Conservation (phyloP, 2,329 filamentous ascomycete genomes). For the Penicillium sp. region DNA sequence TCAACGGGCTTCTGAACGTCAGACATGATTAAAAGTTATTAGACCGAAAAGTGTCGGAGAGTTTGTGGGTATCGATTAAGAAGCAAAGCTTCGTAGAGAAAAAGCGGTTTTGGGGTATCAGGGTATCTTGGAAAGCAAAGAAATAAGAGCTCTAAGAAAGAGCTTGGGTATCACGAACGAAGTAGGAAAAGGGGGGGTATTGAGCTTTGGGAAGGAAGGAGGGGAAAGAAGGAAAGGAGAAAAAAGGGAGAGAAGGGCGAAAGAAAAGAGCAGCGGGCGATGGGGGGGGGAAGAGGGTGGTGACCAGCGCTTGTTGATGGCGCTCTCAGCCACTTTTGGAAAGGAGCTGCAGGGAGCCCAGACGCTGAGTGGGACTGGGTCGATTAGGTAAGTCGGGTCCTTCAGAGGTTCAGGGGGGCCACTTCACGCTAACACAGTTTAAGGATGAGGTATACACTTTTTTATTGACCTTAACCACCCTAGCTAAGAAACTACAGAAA, state of each 20-base stretch:
- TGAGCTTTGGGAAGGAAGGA: slow-evolving; percentile 27
- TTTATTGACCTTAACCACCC: slow-evolving; percentile 1
- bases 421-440: slow-evolving; percentile 1
- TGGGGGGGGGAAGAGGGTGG: slow-evolving; percentile 18
- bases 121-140: slow-evolving; percentile 35
- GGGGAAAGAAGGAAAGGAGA: slow-evolving; percentile 21
- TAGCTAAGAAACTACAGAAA: not conserved
- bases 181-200: slow-evolving; percentile 31
- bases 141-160: slow-evolving; percentile 33
- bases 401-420: slow-evolving; percentile 22
- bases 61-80: slow-evolving; percentile 32
- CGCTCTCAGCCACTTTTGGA: slow-evolving; percentile 26
- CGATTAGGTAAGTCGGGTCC: slow-evolving; percentile 27
- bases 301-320: slow-evolving; percentile 27
- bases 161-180: slow-evolving; percentile 38
- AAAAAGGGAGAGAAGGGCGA: slow-evolving; percentile 30
- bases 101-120: slow-evolving; percentile 19
- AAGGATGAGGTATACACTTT: slow-evolving; percentile 6
- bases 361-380: slow-evolving; percentile 23
- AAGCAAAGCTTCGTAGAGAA: slow-evolving; percentile 31
- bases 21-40: slow-evolving; percentile 38
- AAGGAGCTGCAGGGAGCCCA: slow-evolving; percentile 38
- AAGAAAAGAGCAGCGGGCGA: slow-evolving; percentile 29
- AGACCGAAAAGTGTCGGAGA: slow-evolving; percentile 19
- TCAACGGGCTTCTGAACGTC: slow-evolving; percentile 36